Evolutionary conservation across 306 rosid genomes (phyloP).

Genomic region (Aeschynomene evenia): DNA sequence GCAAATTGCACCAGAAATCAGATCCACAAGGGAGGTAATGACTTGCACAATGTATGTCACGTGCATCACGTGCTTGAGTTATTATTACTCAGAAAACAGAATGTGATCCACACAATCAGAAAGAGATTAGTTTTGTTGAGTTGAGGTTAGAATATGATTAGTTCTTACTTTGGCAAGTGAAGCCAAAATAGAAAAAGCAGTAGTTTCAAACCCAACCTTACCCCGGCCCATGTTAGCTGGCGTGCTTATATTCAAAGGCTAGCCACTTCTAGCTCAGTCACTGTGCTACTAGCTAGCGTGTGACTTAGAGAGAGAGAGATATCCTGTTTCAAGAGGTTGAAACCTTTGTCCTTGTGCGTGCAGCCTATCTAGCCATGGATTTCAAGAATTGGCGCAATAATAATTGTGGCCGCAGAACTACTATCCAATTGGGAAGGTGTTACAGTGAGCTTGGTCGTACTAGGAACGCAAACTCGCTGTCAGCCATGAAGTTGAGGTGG

Average conservation of each 20-base stretch:
- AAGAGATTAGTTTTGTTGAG: not conserved
- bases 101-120: slow-evolving; percentile 1
- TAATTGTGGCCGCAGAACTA: slow-evolving; percentile 25
- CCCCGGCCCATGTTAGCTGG: too few species aligned
- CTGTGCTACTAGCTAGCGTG: not conserved
- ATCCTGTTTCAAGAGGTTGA: not conserved
- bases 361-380: slow-evolving; percentile 27
- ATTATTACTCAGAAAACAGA: not conserved
- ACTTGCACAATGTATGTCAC: slow-evolving; percentile 14
- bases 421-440: slow-evolving; percentile 35
- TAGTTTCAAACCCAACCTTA: not conserved
- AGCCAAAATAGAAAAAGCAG: not conserved
- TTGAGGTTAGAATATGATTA: not conserved
- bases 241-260: not conserved
- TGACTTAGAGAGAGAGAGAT: not conserved
- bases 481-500: slow-evolving; percentile 29
- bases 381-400: slow-evolving; percentile 30
- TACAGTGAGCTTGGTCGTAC: not conserved
- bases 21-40: not conserved
- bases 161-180: slow-evolving; percentile 21
- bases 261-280: not conserved
- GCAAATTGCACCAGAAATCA: not conserved
- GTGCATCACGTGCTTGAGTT: slow-evolving; percentile 15
- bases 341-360: slow-evolving; percentile 10
- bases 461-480: not conserved